Percentiles rank a stretch among this genome's conserved stretches.
Conservation (phyloP, 1,284 basidiomycete genomes). For the Coniophora puteana region DNA sequence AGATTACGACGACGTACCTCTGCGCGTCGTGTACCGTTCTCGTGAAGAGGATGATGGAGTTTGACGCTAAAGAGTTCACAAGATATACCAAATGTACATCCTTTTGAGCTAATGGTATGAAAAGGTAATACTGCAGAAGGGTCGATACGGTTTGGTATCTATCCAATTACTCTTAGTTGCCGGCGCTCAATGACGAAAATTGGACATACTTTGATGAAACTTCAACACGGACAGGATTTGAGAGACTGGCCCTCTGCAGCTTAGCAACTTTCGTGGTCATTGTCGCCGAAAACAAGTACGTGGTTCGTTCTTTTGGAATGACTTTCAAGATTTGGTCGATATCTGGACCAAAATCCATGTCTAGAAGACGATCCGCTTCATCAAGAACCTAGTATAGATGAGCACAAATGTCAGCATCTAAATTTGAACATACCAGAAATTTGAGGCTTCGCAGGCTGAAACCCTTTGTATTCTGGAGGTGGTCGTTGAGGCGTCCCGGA, state of each 20-base stretch:
- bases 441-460: slow-evolving; percentile 88
- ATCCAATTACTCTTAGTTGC: slow-evolving; percentile 10
- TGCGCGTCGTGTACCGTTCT: slow-evolving; percentile 94
- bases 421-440: slow-evolving; percentile 66
- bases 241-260: slow-evolving; percentile 92
- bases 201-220: slow-evolving; percentile 82
- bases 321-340: slow-evolving; percentile 98
- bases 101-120: slow-evolving; percentile 92
- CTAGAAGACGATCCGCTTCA: slow-evolving; percentile 94
- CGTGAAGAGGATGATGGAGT: slow-evolving; percentile 96
- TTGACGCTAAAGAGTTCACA: slow-evolving; percentile 85
- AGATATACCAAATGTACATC: slow-evolving; percentile 91
- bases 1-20: slow-evolving; percentile 39
- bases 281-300: slow-evolving; percentile 98
- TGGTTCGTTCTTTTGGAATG: slow-evolving; percentile 92
- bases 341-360: slow-evolving; percentile 96
- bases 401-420: slow-evolving; percentile 5
- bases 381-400: slow-evolving; percentile 76
- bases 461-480: slow-evolving; percentile 97
- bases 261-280: slow-evolving; percentile 99
- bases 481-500: slow-evolving; percentile 92
- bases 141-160: slow-evolving; percentile 98
- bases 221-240: slow-evolving; percentile 93
- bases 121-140: slow-evolving; percentile 92
- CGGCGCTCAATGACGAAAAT: not conserved